Percentiles rank a stretch among this genome's conserved stretches.
These are phyloP conservation scores for Penicillium argentinense DNA, from an alignment of 495 filamentous ascomycete species.

Conservation along the genomic window DNA sequence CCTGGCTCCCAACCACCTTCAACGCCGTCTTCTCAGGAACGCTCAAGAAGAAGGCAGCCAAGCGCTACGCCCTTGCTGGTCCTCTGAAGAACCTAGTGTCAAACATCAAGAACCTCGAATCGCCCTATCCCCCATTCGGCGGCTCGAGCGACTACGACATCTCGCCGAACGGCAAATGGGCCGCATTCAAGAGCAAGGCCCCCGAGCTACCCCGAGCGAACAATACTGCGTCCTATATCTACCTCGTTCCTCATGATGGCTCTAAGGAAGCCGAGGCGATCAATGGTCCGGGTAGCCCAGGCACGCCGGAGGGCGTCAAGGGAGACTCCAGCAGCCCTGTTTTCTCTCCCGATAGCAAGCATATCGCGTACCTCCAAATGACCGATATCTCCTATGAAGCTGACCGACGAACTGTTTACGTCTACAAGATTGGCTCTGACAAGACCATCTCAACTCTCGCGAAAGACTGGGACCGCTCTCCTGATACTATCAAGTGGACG, in stretches of 20 bases:
- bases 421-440: slow-evolving; percentile 31
- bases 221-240: slow-evolving; percentile 39
- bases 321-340: slow-evolving; percentile 34
- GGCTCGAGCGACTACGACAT: slow-evolving; percentile 42
- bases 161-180: slow-evolving; percentile 39
- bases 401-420: slow-evolving; percentile 36
- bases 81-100: slow-evolving; percentile 42
- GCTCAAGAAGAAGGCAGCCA: slow-evolving; percentile 21
- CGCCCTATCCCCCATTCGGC: slow-evolving; percentile 44
- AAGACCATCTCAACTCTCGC: slow-evolving; percentile 32
- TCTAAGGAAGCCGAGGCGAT: slow-evolving; percentile 30
- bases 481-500: slow-evolving; percentile 34
- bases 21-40: slow-evolving; percentile 49
- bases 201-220: slow-evolving; percentile 40
- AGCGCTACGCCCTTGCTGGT: slow-evolving; percentile 15
- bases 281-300: slow-evolving; percentile 33
- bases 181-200: slow-evolving; percentile 45
- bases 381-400: slow-evolving; percentile 36
- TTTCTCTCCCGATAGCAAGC: slow-evolving; percentile 40
- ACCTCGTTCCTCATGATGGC: slow-evolving; percentile 39
- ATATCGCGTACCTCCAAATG: slow-evolving; percentile 44
- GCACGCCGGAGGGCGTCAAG: slow-evolving; percentile 26
- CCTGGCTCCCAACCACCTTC: slow-evolving; percentile 54
- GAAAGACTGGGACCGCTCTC: slow-evolving; percentile 42
- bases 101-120: slow-evolving; percentile 44